Evolutionary conservation across 129 eudicot species (phyloP).

Genomic region (Chrysanthemum lavandulifolium): DNA sequence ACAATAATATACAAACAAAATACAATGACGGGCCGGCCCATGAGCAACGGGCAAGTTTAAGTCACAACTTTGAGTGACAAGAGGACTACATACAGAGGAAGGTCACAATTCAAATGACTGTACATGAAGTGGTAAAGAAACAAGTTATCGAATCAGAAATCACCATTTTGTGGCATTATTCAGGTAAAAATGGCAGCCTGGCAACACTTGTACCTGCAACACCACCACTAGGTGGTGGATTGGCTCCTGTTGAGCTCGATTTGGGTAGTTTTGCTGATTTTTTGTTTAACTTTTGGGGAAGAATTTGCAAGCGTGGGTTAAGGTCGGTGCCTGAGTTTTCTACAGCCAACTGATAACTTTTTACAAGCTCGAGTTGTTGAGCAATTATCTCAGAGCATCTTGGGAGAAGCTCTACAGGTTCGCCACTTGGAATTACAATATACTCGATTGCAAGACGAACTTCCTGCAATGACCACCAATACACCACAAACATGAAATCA

Average conservation of each 20-base stretch:
- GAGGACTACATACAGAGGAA: constrained; percentile 1
- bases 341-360: constrained; percentile 78
- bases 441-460: constrained; percentile 98
- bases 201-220: constrained; percentile 50
- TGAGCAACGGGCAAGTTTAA: constrained; percentile 5
- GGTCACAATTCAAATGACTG: constrained; percentile 49
- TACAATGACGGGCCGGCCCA: background rate
- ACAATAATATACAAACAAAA: constrained; percentile 31
- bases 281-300: constrained; percentile 65
- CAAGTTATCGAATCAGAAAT: constrained; percentile 19
- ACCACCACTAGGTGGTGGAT: constrained; percentile 32
- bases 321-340: constrained; percentile 89
- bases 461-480: constrained; percentile 49
- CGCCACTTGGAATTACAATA: constrained; percentile 93
- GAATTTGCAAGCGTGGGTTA: constrained; percentile 87
- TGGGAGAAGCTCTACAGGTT: constrained; percentile 96
- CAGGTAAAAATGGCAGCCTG: constrained; percentile 80
- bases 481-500: background rate
- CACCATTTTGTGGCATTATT: constrained; percentile 29
- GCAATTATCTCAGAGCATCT: constrained; percentile 88
- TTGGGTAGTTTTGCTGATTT: constrained; percentile 40
- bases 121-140: constrained; percentile 41
- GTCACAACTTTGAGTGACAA: constrained; percentile 28
- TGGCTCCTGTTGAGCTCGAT: constrained; percentile 19
- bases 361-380: constrained; percentile 86